Base-by-base conservation (phyloP, 805 yeast species). In the Hanseniaspora vineae region DNA sequence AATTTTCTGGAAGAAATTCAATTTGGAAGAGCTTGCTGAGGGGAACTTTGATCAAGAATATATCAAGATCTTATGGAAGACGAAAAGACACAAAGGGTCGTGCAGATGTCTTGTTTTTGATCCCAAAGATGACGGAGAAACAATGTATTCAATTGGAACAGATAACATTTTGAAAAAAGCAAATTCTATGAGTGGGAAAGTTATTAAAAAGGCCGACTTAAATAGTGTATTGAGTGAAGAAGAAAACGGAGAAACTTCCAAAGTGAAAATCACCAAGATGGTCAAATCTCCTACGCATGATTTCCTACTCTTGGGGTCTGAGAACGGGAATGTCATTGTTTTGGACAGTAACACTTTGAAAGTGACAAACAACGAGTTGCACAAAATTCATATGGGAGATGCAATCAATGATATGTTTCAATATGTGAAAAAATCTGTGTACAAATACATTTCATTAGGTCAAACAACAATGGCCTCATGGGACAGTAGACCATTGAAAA, bases 1-100 rank as follows among this genome's bases (percentile, higher is more conserved):
- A 53, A 73, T 66, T 56, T 67, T 75, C 65, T 77, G 81, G 81
- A 59, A 64, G 19, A 60, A 66, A 17, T 58, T 64, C 2, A 54
- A 56, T 6, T n/a, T 40, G 13, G 31, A 40, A 20, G 31, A 19
- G 10, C 10, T 19, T 6, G 43, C 69, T 51, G 37, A 50, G 60
- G 49, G 59, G 60, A 37, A 55, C 55, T 2, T 29, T 31, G 15
- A 19, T 12, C 11, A 19, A 13, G 14, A 11, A 2, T 37, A 32
- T 23, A 29, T 43, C 14, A 42, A 44, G n/a, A 32, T 46, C 58
- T 4, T 42, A 1, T 90, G 98, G 98, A 76, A 81, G 48, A 89
- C 97, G 0, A 84, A 77, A 57, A 75, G 97, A 59, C 97, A 90
- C 60, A 88, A 87, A 61, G 89, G 87, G 1, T 81, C 95, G 53